These are phyloP conservation scores for Paraphaeosphaeria sporulosa DNA, from an alignment of 2,329 filamentous ascomycete genomes.

Conservation along the genomic window DNA sequence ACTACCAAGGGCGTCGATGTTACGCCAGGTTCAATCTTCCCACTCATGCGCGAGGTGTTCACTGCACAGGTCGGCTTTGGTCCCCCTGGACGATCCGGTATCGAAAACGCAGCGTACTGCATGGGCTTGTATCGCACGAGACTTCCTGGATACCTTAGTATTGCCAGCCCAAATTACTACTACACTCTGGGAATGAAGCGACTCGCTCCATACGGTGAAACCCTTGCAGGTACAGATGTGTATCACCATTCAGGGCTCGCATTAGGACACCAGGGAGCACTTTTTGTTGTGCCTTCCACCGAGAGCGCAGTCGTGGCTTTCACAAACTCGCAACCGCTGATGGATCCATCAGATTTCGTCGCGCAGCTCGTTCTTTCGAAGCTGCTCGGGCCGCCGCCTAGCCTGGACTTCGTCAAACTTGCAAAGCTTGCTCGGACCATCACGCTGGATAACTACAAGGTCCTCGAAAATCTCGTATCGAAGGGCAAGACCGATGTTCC, in stretches of 20 bases:
- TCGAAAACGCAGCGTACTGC: slow-evolving; percentile 14
- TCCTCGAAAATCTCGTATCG: slow-evolving; percentile 1
- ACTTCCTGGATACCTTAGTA: slow-evolving; percentile 12
- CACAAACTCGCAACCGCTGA: slow-evolving; percentile 15
- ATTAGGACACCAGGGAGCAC: slow-evolving; percentile 7
- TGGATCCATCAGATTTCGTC: slow-evolving; percentile 18
- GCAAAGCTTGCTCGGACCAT: slow-evolving; percentile 9
- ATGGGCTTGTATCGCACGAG: slow-evolving; percentile 16
- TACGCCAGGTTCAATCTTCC: slow-evolving; percentile 11
- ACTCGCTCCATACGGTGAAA: slow-evolving; percentile 9
- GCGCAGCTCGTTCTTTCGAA: slow-evolving; percentile 14
- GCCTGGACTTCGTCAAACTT: slow-evolving; percentile 11
- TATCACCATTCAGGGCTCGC: slow-evolving; percentile 14
- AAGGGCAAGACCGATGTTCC: slow-evolving; percentile 13
- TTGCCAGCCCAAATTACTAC: slow-evolving; percentile 17
- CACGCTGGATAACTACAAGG: slow-evolving; percentile 10
- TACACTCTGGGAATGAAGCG: slow-evolving; percentile 12
- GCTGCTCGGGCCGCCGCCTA: slow-evolving; percentile 10
- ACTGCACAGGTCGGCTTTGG: slow-evolving; percentile 14
- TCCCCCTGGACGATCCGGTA: slow-evolving; percentile 6
- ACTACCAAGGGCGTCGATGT: not conserved
- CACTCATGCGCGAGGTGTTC: slow-evolving; percentile 7
- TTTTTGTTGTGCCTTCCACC: slow-evolving; percentile 14
- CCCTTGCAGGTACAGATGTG: slow-evolving; percentile 7
- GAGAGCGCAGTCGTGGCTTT: slow-evolving; percentile 17